Percentiles rank a stretch among this genome's conserved stretches.
Conservation (phyloP, 2,329 filamentous ascomycete genomes). For the Parastagonospora avenae region DNA sequence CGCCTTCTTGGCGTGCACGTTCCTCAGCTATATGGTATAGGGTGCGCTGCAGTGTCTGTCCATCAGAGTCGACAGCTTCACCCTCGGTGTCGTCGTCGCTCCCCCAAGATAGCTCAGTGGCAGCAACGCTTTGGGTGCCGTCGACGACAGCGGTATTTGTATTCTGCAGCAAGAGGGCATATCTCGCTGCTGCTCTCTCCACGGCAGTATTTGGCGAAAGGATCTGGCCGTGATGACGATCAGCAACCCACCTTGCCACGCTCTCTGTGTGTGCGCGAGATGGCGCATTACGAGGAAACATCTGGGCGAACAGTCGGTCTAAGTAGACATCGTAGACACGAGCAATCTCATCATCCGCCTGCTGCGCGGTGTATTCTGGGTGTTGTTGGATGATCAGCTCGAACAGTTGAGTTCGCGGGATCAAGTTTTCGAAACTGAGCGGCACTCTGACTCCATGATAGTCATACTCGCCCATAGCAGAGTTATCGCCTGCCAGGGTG, state of each 20-base stretch:
- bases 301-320: constrained; percentile 30
- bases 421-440: constrained; percentile 29
- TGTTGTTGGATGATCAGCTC: constrained; percentile 21
- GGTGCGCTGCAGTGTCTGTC: constrained; percentile 82
- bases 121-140: constrained; percentile 36
- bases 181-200: constrained; percentile 27
- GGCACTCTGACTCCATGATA: constrained; percentile 29
- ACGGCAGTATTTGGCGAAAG: constrained; percentile 21
- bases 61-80: constrained; percentile 52
- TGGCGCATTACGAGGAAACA: constrained; percentile 26
- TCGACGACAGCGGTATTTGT: constrained; percentile 11
- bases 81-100: constrained; percentile 49
- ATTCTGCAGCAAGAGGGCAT: constrained; percentile 13
- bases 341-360: constrained; percentile 24
- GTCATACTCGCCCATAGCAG: constrained; percentile 31
- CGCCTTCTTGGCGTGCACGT: constrained; percentile 75
- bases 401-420: constrained; percentile 26
- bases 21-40: constrained; percentile 94
- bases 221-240: constrained; percentile 6
- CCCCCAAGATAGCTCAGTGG: constrained; percentile 37
- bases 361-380: constrained; percentile 24
- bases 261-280: constrained; percentile 23
- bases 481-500: constrained; percentile 23
- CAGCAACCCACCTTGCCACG: constrained; percentile 21
- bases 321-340: constrained; percentile 39